phyloP scores from a whole-genome alignment of 2,329 filamentous ascomycete genomes.

The Fusarium sp. region DNA sequence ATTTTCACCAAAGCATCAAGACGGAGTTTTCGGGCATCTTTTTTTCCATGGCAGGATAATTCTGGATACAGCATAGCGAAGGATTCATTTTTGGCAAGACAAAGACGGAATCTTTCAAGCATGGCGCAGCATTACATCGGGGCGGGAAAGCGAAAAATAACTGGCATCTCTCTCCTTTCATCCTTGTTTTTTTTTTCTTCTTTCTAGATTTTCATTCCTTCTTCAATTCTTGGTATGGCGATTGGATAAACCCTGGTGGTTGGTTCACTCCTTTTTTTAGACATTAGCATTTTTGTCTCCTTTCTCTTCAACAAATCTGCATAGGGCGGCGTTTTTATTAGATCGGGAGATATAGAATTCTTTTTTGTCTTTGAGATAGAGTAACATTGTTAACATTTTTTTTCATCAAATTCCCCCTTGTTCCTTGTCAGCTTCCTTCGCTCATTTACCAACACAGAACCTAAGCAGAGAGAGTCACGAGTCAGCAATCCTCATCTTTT shows the following conservation, averaged over 20 bases:
- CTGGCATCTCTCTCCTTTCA: slow-evolving; percentile 21
- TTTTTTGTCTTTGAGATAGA: slow-evolving; percentile 14
- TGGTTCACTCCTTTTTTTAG: slow-evolving; percentile 15
- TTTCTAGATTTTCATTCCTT: not conserved
- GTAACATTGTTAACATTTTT: slow-evolving; percentile 17
- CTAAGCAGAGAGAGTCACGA: slow-evolving; percentile 43
- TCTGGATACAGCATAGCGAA: slow-evolving; percentile 19
- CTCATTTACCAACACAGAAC: slow-evolving; percentile 62
- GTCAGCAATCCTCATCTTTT: slow-evolving; percentile 31
- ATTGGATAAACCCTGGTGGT: slow-evolving; percentile 32
- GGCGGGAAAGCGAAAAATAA: slow-evolving; percentile 14
- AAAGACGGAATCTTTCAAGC: not conserved
- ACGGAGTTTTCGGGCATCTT: slow-evolving; percentile 26
- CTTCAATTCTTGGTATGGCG: slow-evolving; percentile 20
- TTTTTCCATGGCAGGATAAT: slow-evolving; percentile 6
- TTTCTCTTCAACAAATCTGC: slow-evolving; percentile 16
- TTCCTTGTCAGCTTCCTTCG: not conserved
- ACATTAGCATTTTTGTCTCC: slow-evolving; percentile 9
- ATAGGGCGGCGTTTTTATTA: slow-evolving; percentile 33
- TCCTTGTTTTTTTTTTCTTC: not conserved
- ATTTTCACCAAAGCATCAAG: slow-evolving; percentile 27
- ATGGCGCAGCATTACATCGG: slow-evolving; percentile 26
- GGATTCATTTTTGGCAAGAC: slow-evolving; percentile 28
- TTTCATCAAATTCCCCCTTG: not conserved
- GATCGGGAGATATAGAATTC: slow-evolving; percentile 22